Base-by-base conservation (phyloP, 768 basidiomycete genomes). In the Agrocybe chaxingu region DNA sequence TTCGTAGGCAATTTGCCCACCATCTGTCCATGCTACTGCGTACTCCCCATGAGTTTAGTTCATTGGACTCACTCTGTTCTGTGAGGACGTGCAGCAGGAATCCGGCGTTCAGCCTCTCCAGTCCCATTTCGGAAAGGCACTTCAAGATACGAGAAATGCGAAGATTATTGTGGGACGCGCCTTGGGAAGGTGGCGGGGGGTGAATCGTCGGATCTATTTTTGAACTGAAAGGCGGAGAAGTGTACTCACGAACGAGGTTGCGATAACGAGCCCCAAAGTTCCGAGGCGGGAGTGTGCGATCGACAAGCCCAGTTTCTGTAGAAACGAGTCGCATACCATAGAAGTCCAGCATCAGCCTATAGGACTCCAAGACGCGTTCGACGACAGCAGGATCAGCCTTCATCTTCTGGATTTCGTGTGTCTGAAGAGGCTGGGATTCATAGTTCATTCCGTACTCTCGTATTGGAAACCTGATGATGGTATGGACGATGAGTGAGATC, bases 111-210 rank as follows among this genome's bases (percentile, higher is more conserved):
- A 86, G 64, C 12, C 66, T 76, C 57, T 87, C 85, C 40, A 86
- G 65, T 12, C 84, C 86, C 51, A 89, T 65, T 60, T 87, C 85
- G 13, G 85, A 87, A 18, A 89, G 66, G 56, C 80, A 85, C 66
- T 89, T 89, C 57, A 90, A 68, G 50, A 89, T 88, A 38, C 88
- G 82, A 31, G 88, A 82, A 56, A 89, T 83, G 33, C 88, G 81
- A 45, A 89, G 76, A 64, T 86, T 79, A 63, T 90, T 90, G 66
- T 90, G 88, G n/a, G 77, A 64, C 18, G 82, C 79, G 36, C 73
- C 87, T 87, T 59, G 7, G 32, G 8, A 41, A 31, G 38, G 40
- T 43, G 37, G 40, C 48, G 52, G 45, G 30, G 55, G 57, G 55
- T 62, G n/a, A 56, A 54, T 55, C 19, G 35, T 58, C 56, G 48